A percentile compares a stretch with the other conserved stretches of the same genome.
Evolutionary conservation across 768 basidiomycete species (phyloP).

Genomic region (Rubroboletus satanas): DNA sequence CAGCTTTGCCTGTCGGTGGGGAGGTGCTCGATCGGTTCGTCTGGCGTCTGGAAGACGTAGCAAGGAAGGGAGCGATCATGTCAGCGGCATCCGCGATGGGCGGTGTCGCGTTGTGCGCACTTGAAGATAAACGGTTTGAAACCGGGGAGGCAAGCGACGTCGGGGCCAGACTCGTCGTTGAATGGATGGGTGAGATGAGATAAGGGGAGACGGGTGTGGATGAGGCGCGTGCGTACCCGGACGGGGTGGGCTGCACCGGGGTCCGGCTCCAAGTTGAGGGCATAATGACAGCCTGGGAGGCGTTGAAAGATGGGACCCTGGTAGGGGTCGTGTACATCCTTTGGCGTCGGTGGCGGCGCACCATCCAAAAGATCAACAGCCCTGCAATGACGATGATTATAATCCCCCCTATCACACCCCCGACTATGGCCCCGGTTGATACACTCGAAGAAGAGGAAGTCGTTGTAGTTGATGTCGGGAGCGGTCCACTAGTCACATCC

Average conservation of each 20-base stretch:
- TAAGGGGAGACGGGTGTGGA: background rate
- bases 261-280: background rate
- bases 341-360: slow-evolving; percentile 13
- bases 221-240: background rate
- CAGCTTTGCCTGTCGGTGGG: background rate
- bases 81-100: slow-evolving; percentile 18
- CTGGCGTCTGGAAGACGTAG: slow-evolving; percentile 4
- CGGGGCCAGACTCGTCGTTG: slow-evolving; percentile 9
- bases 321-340: background rate
- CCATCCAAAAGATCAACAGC: slow-evolving; percentile 8
- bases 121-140: background rate
- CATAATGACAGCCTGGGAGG: background rate
- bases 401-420: slow-evolving; percentile 21
- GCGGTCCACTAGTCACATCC: slow-evolving; percentile 18
- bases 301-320: background rate
- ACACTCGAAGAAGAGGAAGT: slow-evolving; percentile 8
- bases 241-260: background rate
- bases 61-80: slow-evolving; percentile 23
- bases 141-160: background rate
- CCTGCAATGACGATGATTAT: slow-evolving; percentile 13
- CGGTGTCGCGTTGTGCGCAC: background rate
- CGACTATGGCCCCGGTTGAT: slow-evolving; percentile 16
- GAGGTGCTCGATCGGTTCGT: background rate
- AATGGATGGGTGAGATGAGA: slow-evolving; percentile 6
- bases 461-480: slow-evolving; percentile 3